Evolutionary conservation across 345 rosid genomes (phyloP), one percentile per base, ranked within the genome.

Genomic region (Eucalyptus virginea): DNA sequence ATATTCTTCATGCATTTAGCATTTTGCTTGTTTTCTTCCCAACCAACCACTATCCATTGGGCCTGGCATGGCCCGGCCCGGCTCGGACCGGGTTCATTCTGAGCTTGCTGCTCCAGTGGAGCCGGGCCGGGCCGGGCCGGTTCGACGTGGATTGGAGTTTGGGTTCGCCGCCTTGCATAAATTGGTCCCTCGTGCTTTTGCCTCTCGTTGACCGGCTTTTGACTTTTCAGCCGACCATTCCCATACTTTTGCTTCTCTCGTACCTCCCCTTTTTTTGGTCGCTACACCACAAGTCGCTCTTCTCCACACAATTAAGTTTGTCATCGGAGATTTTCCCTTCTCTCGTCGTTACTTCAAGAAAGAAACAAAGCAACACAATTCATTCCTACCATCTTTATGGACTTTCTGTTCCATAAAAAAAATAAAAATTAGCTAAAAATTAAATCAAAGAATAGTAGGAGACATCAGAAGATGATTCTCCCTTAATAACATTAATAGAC

Each of bases 11-110:
- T 52, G 56, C 24, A 52, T 52, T 52, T 1, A 0, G 56, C 56
- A 52, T 52, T 52, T 52, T 52, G 24, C 56, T 52, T 52, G 56
- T 19, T 52, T 52, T 18, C 21, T 7, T 52, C 56, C 56, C 24
- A 1, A 52, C 56, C 26, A 0, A 0, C 15, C 2, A 0, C 56
- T 0, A 51, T 51, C 23, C 56, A 18, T 3, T 51, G 56, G 45
- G 45, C 45, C 45, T 7, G 45, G 9, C 9, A 42, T 42, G 44
- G 44, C 44, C 44, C 44, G 44, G 45, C 45, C 45, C 9, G 21
- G 7, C 19, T 4, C 4, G 54, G 54, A 21, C 56, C 1, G 24
- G 26, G 10, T 54, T 21, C 58, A 21, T 10, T 52, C 10, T 52
- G 24, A 19, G 58, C 1, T 52, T 3, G 58, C 58, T 0, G 10